Evolutionary conservation across 2,329 filamentous ascomycete species (phyloP).

Genomic region (Ascosphaera apis): DNA sequence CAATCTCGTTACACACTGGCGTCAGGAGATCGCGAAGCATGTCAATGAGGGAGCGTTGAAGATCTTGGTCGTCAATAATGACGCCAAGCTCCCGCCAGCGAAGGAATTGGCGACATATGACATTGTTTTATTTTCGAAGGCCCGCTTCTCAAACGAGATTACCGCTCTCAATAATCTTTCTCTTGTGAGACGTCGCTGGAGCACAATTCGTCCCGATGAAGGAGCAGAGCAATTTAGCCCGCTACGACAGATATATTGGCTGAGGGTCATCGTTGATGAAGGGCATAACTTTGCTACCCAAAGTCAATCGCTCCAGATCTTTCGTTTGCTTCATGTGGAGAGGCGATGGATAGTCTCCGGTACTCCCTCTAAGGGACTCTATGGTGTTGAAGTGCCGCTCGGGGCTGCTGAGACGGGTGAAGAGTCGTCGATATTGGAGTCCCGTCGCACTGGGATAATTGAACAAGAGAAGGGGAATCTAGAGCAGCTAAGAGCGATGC

Average conservation of each 20-base stretch:
- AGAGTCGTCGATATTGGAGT: conserved; percentile 11
- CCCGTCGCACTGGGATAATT: conserved; percentile 16
- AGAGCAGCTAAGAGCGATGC: conserved; percentile 40
- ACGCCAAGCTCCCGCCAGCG: conserved; percentile 23
- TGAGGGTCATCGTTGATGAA: conserved; percentile 78
- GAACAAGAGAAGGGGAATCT: conserved; percentile 39
- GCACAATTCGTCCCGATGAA: conserved; percentile 11
- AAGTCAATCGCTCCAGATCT: conserved; percentile 33
- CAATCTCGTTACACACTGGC: conserved; percentile 71
- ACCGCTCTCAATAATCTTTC: conserved; percentile 27
- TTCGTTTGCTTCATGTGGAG: conserved; percentile 34
- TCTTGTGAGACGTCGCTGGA: conserved; percentile 18
- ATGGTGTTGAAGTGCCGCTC: conserved; percentile 45
- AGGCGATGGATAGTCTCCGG: conserved; percentile 77
- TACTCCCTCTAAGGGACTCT: conserved; percentile 65
- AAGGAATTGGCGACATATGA: conserved; percentile 43
- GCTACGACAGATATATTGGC: conserved; percentile 52
- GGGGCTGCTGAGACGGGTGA: conserved; percentile 5
- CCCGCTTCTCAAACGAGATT: conserved; percentile 47
- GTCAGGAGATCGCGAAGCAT: conserved; percentile 57
- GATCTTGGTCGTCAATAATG: conserved; percentile 36
- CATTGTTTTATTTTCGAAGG: conserved; percentile 53
- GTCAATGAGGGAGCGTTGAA: conserved; percentile 35
- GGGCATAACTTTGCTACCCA: conserved; percentile 62
- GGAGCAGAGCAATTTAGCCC: conserved; percentile 31